Base-by-base conservation (phyloP, 345 rosid genomes). In the Gossypium rotundifolium region DNA sequence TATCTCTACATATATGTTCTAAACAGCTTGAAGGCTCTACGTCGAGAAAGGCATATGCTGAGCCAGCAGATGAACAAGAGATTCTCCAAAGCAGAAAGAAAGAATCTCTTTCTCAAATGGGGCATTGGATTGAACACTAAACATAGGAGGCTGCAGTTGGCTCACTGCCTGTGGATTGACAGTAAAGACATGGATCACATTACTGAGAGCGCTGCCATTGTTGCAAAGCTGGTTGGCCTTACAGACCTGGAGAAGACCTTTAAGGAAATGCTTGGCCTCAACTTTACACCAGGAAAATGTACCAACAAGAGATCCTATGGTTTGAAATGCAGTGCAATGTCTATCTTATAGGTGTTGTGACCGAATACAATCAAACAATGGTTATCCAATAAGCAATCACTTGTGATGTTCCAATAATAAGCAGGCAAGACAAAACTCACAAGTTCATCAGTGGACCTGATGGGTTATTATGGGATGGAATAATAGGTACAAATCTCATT, bases 71-170 rank as follows among this genome's bases (percentile, higher is more conserved):
- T 93, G 86, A 80, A 78, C 83, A 93, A 83, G 87, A 86, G 77
- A 69, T 76, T 88, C 20, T 57, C 88, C 11, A 83, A 65, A 77
- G 89, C 78, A 70, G 91, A 90, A 75, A 88, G 92, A 75, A 88
- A 89, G 80, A 84, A 75, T 74, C 77, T 95, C 54, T 93, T 89
- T 80, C 81, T 87, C 44, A 88, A 86, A 78, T 91, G 93, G 96
- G 92, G 91, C 0, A 80, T 95, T 59, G 78, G 84, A 11, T 73
- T 95, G 81, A 85, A 82, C 74, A 75, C 88, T 11, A 89, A 82
- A 76, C 79, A 88, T 55, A 90, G 97, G 83, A 82, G 92, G 79
- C 75, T 84, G 80, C 93, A 86, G 74, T 70, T 91, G 67, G 90
- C 86, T 2, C 82, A 88, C 17, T 68, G 80, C 6, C 72, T 95